Percentiles rank a stretch among this genome's conserved stretches.
Evolutionary conservation across 257 asterid genomes (phyloP).

Genomic region (Solanum dulcamara): DNA sequence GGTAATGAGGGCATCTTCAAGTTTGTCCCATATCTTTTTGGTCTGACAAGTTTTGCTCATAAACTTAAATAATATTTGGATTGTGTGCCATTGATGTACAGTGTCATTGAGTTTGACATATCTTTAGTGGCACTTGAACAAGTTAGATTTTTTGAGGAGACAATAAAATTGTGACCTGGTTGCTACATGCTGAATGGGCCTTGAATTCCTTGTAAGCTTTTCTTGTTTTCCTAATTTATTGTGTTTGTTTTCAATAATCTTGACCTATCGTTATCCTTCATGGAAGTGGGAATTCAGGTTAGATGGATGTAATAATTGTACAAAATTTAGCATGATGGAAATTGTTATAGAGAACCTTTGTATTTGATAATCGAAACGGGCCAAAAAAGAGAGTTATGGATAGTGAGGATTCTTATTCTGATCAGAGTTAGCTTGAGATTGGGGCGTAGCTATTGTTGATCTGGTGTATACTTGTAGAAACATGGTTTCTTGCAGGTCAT

Average conservation of each 20-base stretch:
- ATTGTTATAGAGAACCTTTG: neutral
- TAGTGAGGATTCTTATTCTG: neutral
- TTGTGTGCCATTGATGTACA: neutral
- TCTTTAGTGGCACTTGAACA: neutral
- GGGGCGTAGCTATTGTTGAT: neutral
- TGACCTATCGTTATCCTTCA: neutral
- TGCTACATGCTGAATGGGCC: neutral
- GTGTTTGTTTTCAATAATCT: neutral
- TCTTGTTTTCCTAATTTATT: neutral
- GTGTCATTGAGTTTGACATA: neutral
- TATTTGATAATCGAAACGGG: neutral
- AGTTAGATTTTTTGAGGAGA: neutral
- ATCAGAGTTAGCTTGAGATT: neutral
- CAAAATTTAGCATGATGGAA: neutral
- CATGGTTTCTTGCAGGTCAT: neutral
- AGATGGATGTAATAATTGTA: neutral
- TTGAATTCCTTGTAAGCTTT: neutral
- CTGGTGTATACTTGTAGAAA: neutral
- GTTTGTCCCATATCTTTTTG: neutral
- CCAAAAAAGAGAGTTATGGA: neutral
- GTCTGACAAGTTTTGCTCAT: neutral
- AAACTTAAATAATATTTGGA: neutral
- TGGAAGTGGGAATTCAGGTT: neutral
- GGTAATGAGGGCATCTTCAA: neutral
- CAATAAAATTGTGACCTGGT: neutral